Evolutionary conservation across 345 rosid genomes (phyloP), one percentile per base, ranked within the genome.

Genomic region (Corchorus capsularis): DNA sequence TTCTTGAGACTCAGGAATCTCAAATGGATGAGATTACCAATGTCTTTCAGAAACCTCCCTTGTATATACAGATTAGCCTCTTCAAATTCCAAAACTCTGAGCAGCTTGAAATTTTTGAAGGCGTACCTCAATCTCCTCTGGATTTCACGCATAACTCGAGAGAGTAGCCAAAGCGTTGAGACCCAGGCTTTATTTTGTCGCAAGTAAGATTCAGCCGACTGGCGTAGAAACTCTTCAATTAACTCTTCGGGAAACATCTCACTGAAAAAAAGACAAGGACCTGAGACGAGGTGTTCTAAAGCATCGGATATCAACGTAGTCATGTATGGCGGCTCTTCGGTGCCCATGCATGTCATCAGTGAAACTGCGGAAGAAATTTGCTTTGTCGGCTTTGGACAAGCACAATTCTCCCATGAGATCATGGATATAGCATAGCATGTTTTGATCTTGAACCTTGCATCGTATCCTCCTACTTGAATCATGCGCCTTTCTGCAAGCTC

Each of bases 61-160:
- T 8, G 17, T 13, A 20, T 0, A 20, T 62, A 11, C 16, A 53
- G 68, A 10, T 65, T 47, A 32, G 65, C 3, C 19, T 17, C 65
- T 16, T 73, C 84, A 1, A 87, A 70, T 53, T 87, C 83, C 17
- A 87, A 22, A 3, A 85, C 76, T 57, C 85, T 79, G 6, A 87
- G 67, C 34, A 79, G n/a, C 6, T 57, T 63, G 22, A 75, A 63
- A 20, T 43, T 32, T 0, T 14, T 46, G 16, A 73, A 81, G 22
- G 54, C 16, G 11, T 46, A 35, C 41, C 8, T 83, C 84, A 77
- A 54, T 46, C 10, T 13, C 27, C 34, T 16, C n/a, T 27, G 17
- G 20, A 53, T 12, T 16, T 13, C 52, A 10, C 5, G 15, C 9
- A 27, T 14, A n/a, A 15, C 1, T 69, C 16, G 35, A 15, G n/a